A percentile compares a stretch with the other conserved stretches of the same genome.
Evolutionary conservation across 2,329 filamentous ascomycete genomes (phyloP).

Genomic region (Colletotrichum aenigma): DNA sequence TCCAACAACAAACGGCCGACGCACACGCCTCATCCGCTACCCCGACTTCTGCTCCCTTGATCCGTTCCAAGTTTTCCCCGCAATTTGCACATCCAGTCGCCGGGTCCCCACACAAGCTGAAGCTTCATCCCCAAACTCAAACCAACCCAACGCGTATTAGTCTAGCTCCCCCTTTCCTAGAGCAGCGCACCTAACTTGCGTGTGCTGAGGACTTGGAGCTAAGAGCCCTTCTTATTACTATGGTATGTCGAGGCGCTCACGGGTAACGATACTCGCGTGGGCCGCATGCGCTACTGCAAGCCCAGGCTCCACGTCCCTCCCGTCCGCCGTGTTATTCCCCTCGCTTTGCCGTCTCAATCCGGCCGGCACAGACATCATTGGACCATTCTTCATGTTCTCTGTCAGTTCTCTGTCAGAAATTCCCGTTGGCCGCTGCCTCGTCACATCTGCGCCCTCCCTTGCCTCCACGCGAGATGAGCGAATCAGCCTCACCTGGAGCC

Average conservation of each 20-base stretch:
- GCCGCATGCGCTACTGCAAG: not conserved
- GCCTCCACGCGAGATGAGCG: not conserved
- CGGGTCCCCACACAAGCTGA: not conserved
- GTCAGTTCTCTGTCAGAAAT: not conserved
- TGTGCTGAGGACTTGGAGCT: not conserved
- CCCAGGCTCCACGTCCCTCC: not conserved
- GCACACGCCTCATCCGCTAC: constrained; percentile 14
- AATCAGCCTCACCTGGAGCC: not conserved
- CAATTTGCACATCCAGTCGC: not conserved
- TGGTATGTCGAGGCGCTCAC: not conserved
- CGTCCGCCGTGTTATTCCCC: not conserved
- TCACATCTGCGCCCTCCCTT: not conserved
- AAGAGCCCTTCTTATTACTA: not conserved
- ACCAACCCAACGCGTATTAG: not conserved
- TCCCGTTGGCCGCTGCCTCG: not conserved
- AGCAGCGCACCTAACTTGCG: not conserved
- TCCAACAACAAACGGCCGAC: not conserved
- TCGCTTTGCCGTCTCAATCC: not conserved
- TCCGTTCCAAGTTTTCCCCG: constrained; percentile 8
- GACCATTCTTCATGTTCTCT: not conserved
- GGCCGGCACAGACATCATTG: not conserved
- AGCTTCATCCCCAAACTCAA: constrained; percentile 1
- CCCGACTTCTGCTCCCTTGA: constrained; percentile 11
- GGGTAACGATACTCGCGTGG: not conserved
- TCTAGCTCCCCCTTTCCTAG: not conserved